Conservation (phyloP, 2,329 filamentous ascomycete species). For the Diaporthe sp. region DNA sequence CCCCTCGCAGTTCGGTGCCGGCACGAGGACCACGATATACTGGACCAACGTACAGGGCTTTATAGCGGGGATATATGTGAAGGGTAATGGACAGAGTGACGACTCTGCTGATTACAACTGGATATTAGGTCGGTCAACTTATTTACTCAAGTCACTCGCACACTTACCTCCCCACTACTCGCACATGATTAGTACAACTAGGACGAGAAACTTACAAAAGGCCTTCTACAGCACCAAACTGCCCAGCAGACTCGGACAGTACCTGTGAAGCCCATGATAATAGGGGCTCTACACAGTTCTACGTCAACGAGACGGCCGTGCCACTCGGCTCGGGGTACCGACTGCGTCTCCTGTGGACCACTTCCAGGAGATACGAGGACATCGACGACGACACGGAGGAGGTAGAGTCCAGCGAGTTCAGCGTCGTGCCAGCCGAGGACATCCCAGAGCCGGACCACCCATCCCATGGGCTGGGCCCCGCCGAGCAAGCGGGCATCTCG, state of each 20-base stretch:
- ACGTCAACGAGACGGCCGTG: slow-evolving; percentile 6
- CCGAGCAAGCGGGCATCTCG: slow-evolving; percentile 25
- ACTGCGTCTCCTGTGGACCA: slow-evolving; percentile 26
- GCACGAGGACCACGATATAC: slow-evolving; percentile 5
- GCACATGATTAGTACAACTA: neutral
- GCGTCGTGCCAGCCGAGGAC: slow-evolving; percentile 20
- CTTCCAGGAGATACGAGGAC: slow-evolving; percentile 9
- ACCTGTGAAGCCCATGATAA: slow-evolving; percentile 21
- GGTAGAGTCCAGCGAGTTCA: slow-evolving; percentile 7
- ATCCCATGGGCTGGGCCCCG: neutral
- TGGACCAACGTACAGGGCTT: slow-evolving; percentile 9
- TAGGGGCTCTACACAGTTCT: slow-evolving; percentile 5
- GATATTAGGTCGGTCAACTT: slow-evolving; percentile 25
- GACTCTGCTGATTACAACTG: neutral
- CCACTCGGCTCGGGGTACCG: slow-evolving; percentile 20
- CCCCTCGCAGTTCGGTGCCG: slow-evolving; percentile 4
- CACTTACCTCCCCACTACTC: neutral
- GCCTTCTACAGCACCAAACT: neutral
- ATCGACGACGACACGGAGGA: slow-evolving; percentile 25
- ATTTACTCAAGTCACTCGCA: neutral
- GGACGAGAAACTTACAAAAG: neutral
- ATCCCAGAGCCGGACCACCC: neutral
- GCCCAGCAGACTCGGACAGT: slow-evolving; percentile 16
- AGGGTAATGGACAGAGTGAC: neutral
- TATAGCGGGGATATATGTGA: slow-evolving; percentile 30